Evolutionary conservation across 169 alveolate genomes (phyloP), one percentile per base, ranked within the genome.

Genomic region (Fabrea salina): DNA sequence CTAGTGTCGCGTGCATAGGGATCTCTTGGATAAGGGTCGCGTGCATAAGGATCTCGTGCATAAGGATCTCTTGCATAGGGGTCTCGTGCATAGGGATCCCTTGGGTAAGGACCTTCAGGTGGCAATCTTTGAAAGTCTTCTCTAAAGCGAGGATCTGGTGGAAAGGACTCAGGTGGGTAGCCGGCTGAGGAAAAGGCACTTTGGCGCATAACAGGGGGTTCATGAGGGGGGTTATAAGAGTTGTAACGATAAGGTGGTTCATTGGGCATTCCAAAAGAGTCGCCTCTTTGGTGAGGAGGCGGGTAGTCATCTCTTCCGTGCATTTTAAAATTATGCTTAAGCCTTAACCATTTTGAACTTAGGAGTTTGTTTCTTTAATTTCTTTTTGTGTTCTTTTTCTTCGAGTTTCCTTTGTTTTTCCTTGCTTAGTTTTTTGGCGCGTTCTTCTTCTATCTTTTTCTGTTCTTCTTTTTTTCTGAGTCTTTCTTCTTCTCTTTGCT

Each of bases 401-500:
- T 64, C 75, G 30, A 64, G 49, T 64, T 64, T 64, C 30, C 75
- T 19, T 56, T 32, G 16, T 35, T 64, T 64, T 40, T 64, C 75
- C 50, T 37, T 64, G 75, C 75, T 64, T 37, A 64, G 56, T 5
- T 35, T 35, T 64, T 64, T 51, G 57, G 41, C 16, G 35, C 41
- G 35, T 40, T 64, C 75, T 40, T 64, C 75, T 41, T 64, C 54
- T 41, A 39, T 64, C 54, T 64, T 64, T 40, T 64, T 32, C 35
- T 64, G 57, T 37, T 64, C 75, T 19, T 32, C 1, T 16, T 64
- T 64, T 64, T 64, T 64, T 56, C 41, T 19, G 27, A 37, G 30
- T 64, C 75, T 64, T 64, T 64, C 75, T n/a, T 64, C 75, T 64
- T 64, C 75, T 37, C 75, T 32, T 11, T 64, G 50, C 6, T 33